phyloP scores from a whole-genome alignment of 2,329 filamentous ascomycete species.

The Coniochaeta ligniaria region DNA sequence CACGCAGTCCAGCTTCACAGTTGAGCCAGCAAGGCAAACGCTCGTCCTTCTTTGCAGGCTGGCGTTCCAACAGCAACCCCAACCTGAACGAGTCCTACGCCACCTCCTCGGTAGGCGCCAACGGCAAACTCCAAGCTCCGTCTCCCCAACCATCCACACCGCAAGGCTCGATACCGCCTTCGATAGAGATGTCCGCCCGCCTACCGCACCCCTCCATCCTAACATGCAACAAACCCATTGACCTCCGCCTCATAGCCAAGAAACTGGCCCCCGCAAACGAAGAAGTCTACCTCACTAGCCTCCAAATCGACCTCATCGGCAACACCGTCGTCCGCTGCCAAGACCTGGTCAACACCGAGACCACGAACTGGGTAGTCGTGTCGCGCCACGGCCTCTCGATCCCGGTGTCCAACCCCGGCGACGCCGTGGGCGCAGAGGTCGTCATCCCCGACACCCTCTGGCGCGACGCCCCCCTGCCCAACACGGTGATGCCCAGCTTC shows the following conservation, averaged over 20 bases:
- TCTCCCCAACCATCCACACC: conserved; percentile 13
- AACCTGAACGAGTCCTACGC: not conserved
- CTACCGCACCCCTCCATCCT: conserved; percentile 82
- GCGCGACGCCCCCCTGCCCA: conserved; percentile 66
- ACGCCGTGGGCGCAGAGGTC: conserved; percentile 57
- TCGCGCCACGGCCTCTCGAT: conserved; percentile 66
- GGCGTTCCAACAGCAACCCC: conserved; percentile 3
- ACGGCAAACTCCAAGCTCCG: conserved; percentile 7
- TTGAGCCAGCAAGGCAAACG: conserved; percentile 32
- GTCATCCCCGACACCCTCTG: conserved; percentile 66
- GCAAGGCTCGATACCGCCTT: conserved; percentile 45
- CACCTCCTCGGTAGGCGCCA: conserved; percentile 3
- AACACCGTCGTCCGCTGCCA: conserved; percentile 75
- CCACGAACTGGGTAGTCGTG: conserved; percentile 67
- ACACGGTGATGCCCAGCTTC: conserved; percentile 82
- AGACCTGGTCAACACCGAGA: conserved; percentile 63
- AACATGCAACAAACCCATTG: conserved; percentile 81
- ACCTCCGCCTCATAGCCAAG: conserved; percentile 71
- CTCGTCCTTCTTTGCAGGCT: conserved; percentile 24
- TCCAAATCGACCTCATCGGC: conserved; percentile 77
- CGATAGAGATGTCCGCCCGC: conserved; percentile 69
- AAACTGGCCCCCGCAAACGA: conserved; percentile 65
- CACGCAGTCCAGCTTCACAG: conserved; percentile 22
- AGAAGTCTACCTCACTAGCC: conserved; percentile 64
- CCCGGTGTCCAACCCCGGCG: conserved; percentile 54